Percentiles rank a stretch among this genome's conserved stretches.
phyloP scores from a whole-genome alignment of 441 rosid species.

The Theobroma grandiflorum region DNA sequence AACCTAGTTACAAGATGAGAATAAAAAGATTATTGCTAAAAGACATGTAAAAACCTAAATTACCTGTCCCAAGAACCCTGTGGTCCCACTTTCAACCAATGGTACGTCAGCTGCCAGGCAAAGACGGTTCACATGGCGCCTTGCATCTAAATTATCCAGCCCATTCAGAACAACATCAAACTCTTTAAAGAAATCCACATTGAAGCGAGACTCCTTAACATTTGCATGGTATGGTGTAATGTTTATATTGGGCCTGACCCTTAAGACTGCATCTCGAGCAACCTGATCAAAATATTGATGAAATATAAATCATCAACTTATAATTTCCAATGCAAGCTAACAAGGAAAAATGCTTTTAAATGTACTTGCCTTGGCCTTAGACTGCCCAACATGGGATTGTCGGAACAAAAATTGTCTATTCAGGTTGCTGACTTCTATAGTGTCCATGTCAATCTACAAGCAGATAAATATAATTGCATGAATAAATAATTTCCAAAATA shows the following conservation, averaged over 20 bases:
- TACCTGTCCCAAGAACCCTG: conserved; percentile 99
- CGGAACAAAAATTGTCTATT: conserved; percentile 96
- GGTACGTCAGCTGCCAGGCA: conserved; percentile 98
- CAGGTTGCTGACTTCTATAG: conserved; percentile 98
- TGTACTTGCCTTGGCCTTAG: conserved; percentile 86
- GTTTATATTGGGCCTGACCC: conserved; percentile 84
- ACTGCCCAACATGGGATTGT: conserved; percentile 92
- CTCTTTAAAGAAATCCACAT: conserved; percentile 89
- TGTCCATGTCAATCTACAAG: conserved; percentile 97
- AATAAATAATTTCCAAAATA: conserved; percentile 12
- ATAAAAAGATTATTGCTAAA: neutral
- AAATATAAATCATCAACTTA: conserved; percentile 9
- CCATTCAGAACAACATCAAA: conserved; percentile 95
- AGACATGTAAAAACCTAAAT: conserved; percentile 25
- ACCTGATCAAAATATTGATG: conserved; percentile 58
- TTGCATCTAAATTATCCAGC: conserved; percentile 94
- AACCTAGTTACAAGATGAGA: conserved; percentile 8
- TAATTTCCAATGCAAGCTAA: conserved; percentile 8
- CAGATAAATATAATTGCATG: conserved; percentile 21
- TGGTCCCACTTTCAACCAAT: conserved; percentile 97
- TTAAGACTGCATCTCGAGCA: conserved; percentile 94
- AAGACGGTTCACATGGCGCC: conserved; percentile 97
- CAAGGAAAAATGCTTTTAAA: neutral
- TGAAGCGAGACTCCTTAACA: conserved; percentile 82
- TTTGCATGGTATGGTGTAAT: conserved; percentile 90